These are phyloP conservation scores for Sporisorium scitamineum DNA, from an alignment of 1,284 basidiomycete genomes.

Conservation along the genomic window DNA sequence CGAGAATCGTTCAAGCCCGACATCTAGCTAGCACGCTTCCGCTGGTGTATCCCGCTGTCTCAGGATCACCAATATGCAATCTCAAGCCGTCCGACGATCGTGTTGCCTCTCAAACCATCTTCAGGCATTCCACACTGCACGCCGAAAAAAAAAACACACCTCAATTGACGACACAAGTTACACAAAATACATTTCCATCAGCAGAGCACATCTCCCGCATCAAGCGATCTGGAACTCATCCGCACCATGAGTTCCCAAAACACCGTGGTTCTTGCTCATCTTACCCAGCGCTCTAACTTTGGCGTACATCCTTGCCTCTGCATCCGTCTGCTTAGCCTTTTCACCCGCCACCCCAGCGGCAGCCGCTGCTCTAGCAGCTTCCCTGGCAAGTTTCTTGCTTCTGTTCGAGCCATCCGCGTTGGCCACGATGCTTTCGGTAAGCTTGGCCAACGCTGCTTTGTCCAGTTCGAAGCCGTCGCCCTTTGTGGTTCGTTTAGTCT, in stretches of 20 bases:
- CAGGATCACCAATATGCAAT: neutral
- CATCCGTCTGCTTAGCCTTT: conserved; percentile 71
- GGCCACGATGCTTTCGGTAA: conserved; percentile 47
- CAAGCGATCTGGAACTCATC: conserved; percentile 65
- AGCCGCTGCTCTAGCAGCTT: conserved; percentile 18
- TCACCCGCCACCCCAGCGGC: conserved; percentile 14
- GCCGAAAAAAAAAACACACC: no score
- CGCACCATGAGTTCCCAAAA: conserved; percentile 79
- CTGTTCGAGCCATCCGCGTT: conserved; percentile 72
- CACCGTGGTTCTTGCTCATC: conserved; percentile 81
- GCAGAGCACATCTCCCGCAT: neutral
- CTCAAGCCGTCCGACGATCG: neutral
- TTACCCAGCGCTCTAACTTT: conserved; percentile 87
- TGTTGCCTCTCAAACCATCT: neutral
- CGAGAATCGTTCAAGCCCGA: neutral
- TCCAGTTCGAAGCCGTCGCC: conserved; percentile 32
- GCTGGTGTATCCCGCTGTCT: neutral
- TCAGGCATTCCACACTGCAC: neutral
- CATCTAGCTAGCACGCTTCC: neutral
- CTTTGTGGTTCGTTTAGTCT: neutral
- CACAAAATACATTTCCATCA: neutral
- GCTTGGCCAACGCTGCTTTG: conserved; percentile 18
- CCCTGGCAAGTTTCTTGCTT: conserved; percentile 25
- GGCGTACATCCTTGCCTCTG: conserved; percentile 87
- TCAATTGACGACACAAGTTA: no score